A percentile compares a stretch with the other conserved stretches of the same genome.
phyloP scores from a whole-genome alignment of 768 basidiomycete species.

The Dacryopinax spathularia region DNA sequence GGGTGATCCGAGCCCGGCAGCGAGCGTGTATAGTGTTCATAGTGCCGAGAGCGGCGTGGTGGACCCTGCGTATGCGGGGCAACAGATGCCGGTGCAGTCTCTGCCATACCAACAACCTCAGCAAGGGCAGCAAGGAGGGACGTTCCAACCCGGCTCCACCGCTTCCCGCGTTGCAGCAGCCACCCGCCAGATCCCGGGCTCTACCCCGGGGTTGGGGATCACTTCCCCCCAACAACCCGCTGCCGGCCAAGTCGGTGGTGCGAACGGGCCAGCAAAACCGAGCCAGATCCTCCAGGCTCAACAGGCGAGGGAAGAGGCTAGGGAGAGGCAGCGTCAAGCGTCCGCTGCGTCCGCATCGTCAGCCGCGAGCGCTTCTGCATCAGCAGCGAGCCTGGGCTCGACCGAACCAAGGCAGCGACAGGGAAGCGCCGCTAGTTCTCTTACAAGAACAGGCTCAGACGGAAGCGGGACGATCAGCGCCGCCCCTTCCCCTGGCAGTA shows the following conservation, averaged over 20 bases:
- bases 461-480: background rate
- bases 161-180: background rate
- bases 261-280: background rate
- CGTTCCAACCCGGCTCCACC: background rate
- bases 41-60: background rate
- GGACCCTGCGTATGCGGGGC: background rate
- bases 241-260: background rate
- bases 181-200: too few species aligned
- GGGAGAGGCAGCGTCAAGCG: background rate
- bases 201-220: background rate
- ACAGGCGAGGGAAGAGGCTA: background rate
- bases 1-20: background rate
- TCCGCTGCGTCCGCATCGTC: background rate
- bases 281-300: background rate
- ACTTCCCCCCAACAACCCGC: background rate
- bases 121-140: background rate
- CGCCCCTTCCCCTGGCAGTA: background rate
- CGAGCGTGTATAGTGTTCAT: background rate
- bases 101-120: too few species aligned
- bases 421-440: background rate
- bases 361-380: background rate
- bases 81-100: background rate
- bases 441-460: background rate
- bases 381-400: background rate
- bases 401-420: background rate